Base-by-base conservation (phyloP, 2,329 filamentous ascomycete genomes). In the Biscogniauxia sp. region DNA sequence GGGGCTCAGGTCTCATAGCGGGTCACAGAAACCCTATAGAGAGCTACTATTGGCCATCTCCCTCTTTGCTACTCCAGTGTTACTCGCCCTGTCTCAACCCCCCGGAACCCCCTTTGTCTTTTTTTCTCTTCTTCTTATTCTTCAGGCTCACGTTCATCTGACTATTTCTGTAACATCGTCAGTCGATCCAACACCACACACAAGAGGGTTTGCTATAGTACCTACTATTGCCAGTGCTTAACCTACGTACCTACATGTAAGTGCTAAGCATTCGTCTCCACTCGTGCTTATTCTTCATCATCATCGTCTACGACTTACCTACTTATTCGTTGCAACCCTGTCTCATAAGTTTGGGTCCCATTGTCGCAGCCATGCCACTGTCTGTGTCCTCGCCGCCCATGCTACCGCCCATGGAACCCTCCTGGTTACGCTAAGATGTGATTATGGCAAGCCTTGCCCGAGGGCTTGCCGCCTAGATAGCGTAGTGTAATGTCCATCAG, bases 111-210 rank as follows among this genome's bases (percentile, higher is more conserved):
- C 58, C 56, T 61, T 63, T 64, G 59, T 66, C 66, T 69, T 65
- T 20, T 51, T 26, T 11, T 25, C 17, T 52, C 28, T 32, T 32
- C 28, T 32, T 13, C 28, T 45, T 45, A n/a, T 9, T 9, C 37
- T 11, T 45, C 37, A 45, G 2, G 13, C 37, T 45, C 37, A 32
- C 23, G 51, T 59, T 59, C 55, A 57, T 73, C 69, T 59, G 71
- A 74, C 73, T 70, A 64, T 63, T 68, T 58, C 60, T 70, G 76
- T 77, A 70, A 68, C 76, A 77, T 76, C 74, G 63, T 65, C 68
- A 67, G 75, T 63, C 72, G 74, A 77, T 76, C 76, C 71, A 74
- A 77, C 75, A 75, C 23, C 75, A 75, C 23, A 69, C 66, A 65
- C 65, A 66, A 60, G 28, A 32, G 7, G 6, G 11, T 28, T n/a